Base-by-base conservation (phyloP, 2,329 filamentous ascomycete genomes). In the Lasiodiplodia gonubiensis region DNA sequence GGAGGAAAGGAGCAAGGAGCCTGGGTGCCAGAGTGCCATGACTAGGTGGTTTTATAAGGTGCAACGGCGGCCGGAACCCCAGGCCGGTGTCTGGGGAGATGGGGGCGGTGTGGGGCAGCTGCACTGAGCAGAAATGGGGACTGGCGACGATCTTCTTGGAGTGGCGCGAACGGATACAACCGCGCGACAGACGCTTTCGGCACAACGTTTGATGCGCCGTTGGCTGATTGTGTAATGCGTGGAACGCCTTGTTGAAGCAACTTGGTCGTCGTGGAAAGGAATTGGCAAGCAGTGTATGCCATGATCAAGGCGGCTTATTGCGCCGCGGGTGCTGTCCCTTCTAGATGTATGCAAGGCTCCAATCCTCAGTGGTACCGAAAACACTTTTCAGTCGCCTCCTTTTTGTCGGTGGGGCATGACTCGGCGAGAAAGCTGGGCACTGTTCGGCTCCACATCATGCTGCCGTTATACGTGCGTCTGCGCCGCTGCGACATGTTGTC, bases 331-430 rank as follows among this genome's bases (percentile, higher is more conserved):
- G 18, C 14, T 10, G 7, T 23, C 18, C 18, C 10, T n/a, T 27
- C 25, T 3, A 49, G 25, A 12, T 2, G 7, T 10, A 49, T 33
- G 14, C 10, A 48, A 18, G 33, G 21, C 30, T 11, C 12, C n/a
- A 16, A 18, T 2, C 1, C 18, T 16, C 18, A 33, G 25, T n/a
- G 35, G 11, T 10, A 23, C 35, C 46, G 27, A n/a, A 37, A n/a
- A 33, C 42, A 49, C 46, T 25, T 60, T 18, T 18, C 27, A n/a
- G 27, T 21, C 39, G 46, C 46, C 59, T 63, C 59, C 59, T 63
- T 63, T 61, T 63, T 16, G n/a, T 51, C 30, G 59, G 59, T 18
- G 49, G 14, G 12, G 21, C 59, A 63, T 63, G 59, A 63, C 59
- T 63, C 59, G 46, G 46, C 18, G 18, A n/a, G 27, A 6, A 30